A percentile compares a stretch with the other conserved stretches of the same genome.
Evolutionary conservation across 2,329 filamentous ascomycete genomes (phyloP).

Genomic region (Cryphonectria japonica): DNA sequence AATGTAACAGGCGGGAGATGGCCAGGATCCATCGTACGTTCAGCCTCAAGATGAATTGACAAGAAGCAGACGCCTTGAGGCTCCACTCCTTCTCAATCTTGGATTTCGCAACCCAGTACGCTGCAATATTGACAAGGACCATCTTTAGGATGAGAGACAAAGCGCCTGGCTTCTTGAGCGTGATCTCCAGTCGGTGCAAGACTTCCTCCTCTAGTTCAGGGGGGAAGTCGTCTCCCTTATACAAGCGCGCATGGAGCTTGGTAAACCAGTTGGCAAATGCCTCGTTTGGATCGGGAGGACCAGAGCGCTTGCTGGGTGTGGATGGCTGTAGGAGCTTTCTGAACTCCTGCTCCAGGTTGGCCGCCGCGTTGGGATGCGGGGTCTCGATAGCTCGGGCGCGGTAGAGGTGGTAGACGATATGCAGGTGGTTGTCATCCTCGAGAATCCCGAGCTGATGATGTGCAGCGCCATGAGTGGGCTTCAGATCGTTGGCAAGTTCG

Average conservation of each 20-base stretch:
- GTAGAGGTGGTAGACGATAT: constrained; percentile 88
- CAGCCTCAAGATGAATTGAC: constrained; percentile 71
- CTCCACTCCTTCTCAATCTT: constrained; percentile 59
- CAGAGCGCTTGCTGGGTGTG: constrained; percentile 38
- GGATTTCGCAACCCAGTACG: constrained; percentile 72
- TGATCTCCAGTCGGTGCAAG: constrained; percentile 73
- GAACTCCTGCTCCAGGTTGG: constrained; percentile 82
- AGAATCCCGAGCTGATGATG: constrained; percentile 93
- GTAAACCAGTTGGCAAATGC: constrained; percentile 81
- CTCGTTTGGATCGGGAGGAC: constrained; percentile 58
- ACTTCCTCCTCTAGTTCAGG: constrained; percentile 87
- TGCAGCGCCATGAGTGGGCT: constrained; percentile 77
- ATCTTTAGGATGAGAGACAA: constrained; percentile 75
- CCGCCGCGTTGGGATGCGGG: constrained; percentile 73
- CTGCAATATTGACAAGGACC: constrained; percentile 82
- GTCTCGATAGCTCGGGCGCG: constrained; percentile 75
- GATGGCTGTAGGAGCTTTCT: constrained; percentile 51
- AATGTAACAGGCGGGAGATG: constrained; percentile 70
- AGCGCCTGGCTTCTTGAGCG: constrained; percentile 70
- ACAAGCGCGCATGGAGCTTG: constrained; percentile 82
- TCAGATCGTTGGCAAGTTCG: constrained; percentile 75
- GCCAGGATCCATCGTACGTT: constrained; percentile 78
- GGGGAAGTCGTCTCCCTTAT: constrained; percentile 73
- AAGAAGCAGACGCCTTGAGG: constrained; percentile 50
- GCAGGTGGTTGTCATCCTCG: constrained; percentile 77